phyloP scores from a whole-genome alignment of 2,329 filamentous ascomycete genomes.

The Bipolaris zeicola region DNA sequence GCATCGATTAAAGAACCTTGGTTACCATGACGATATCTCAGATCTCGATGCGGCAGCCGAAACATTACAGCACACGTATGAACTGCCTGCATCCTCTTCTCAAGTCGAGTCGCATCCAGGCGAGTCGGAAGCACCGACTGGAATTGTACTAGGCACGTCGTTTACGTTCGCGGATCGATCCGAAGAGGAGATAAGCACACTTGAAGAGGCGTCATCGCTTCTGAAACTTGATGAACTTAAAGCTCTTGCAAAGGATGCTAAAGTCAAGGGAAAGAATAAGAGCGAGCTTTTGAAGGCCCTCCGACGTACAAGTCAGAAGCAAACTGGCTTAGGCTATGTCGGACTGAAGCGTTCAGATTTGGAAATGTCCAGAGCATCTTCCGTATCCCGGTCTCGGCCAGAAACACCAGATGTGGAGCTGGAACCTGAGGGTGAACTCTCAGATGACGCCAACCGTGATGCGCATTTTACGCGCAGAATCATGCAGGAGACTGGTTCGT shows the following conservation, averaged over 20 bases:
- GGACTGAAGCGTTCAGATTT: slow-evolving; percentile 69
- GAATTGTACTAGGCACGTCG: slow-evolving; percentile 56
- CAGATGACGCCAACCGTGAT: slow-evolving; percentile 66
- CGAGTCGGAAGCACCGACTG: slow-evolving; percentile 56
- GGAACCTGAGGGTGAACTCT: slow-evolving; percentile 36
- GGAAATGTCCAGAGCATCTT: slow-evolving; percentile 59
- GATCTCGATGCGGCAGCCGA: slow-evolving; percentile 70
- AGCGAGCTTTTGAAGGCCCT: slow-evolving; percentile 76
- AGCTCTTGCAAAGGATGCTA: slow-evolving; percentile 79
- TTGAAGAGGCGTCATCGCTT: slow-evolving; percentile 83
- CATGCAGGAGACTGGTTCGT: slow-evolving; percentile 76
- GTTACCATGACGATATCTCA: slow-evolving; percentile 82
- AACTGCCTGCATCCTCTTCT: slow-evolving; percentile 58
- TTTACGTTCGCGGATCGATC: slow-evolving; percentile 85
- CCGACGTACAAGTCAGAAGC: slow-evolving; percentile 72
- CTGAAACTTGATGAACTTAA: slow-evolving; percentile 90
- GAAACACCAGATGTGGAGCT: slow-evolving; percentile 48
- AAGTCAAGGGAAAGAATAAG: slow-evolving; percentile 87
- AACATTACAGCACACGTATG: slow-evolving; percentile 64
- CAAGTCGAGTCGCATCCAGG: slow-evolving; percentile 51
- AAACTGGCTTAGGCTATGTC: slow-evolving; percentile 74
- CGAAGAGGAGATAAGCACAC: slow-evolving; percentile 70
- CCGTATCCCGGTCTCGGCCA: slow-evolving; percentile 40
- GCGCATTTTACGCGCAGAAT: slow-evolving; percentile 79
- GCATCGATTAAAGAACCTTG: slow-evolving; percentile 80